Base-by-base conservation (phyloP, 768 basidiomycete species). In the Plicaturopsis crispa region DNA sequence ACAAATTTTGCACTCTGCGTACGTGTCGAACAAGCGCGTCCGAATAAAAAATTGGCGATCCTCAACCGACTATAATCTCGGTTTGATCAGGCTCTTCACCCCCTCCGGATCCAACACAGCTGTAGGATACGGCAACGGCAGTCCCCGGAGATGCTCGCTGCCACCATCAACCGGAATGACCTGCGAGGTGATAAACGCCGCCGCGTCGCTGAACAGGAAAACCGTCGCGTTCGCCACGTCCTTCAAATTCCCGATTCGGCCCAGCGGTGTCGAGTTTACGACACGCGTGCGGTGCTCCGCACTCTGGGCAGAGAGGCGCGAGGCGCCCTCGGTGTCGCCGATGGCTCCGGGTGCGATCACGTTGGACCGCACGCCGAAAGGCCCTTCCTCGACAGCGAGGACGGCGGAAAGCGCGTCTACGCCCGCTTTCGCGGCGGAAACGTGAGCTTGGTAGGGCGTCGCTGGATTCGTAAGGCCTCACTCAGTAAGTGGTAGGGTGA, bases 391-490 rank as follows among this genome's bases (percentile, higher is more conserved):
- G 10, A 94, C 75, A 2, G 93, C 91, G 19, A 97, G 61, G 3
- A 88, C 91, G 2, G 72, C 70, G 39, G 86, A 88, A 4, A 92
- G 67, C 0, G 92, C 90, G 54, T 99, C 93, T 24, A 98, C 78
- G 13, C 74, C 94, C 0, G 94, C 92, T 59, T 98, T 99, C 17
- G 93, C 93, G 6, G 92, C 88, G 10, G 88, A 89, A 10, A 94
- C 90, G 51, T 97, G 94, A 6, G 78, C 89, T 61, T 97, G 93
- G 57, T 80, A 88, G 0, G 88, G 85, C 6, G 79, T 78, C 8
- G 69, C 88, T 86, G 50, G 38, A 7, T 47, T 47, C 35, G 48
- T 46, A 43, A 44, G 40, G 22, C 35, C n/a, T n/a, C n/a, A n/a
- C n/a, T n/a, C n/a, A n/a, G n/a, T n/a, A n/a, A n/a, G n/a, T n/a